Evolutionary conservation across 805 yeast species (phyloP).

Genomic region (Schwanniomyces yamadae): DNA sequence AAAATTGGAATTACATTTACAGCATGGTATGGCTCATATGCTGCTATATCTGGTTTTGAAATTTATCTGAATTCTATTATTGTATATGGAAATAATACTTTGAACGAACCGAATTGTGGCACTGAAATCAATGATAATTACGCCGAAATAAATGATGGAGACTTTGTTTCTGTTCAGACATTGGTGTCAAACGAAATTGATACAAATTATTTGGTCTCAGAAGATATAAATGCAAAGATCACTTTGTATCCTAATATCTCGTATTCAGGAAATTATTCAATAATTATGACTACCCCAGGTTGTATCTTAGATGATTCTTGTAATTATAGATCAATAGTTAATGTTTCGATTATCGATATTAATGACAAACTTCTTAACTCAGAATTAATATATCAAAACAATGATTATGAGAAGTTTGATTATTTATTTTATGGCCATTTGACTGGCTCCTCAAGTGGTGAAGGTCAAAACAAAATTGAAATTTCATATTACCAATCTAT

Average conservation of each 20-base stretch:
- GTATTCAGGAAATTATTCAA: slow-evolving; percentile 70
- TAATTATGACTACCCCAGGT: slow-evolving; percentile 83
- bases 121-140: slow-evolving; percentile 21
- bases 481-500: slow-evolving; percentile 24
- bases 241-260: slow-evolving; percentile 67
- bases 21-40: slow-evolving; percentile 66
- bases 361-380: slow-evolving; percentile 45
- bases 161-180: slow-evolving; percentile 25
- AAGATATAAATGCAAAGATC: slow-evolving; percentile 34
- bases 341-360: slow-evolving; percentile 62
- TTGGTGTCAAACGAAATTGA: slow-evolving; percentile 29
- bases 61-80: slow-evolving; percentile 59
- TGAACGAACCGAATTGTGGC: slow-evolving; percentile 68
- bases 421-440: slow-evolving; percentile 69
- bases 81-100: slow-evolving; percentile 71
- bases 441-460: slow-evolving; percentile 34
- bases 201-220: slow-evolving; percentile 34
- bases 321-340: slow-evolving; percentile 67
- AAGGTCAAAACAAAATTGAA: slow-evolving; percentile 30
- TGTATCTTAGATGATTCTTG: slow-evolving; percentile 72
- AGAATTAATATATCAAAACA: slow-evolving; percentile 70
- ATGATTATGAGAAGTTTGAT: slow-evolving; percentile 78
- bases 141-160: slow-evolving; percentile 26
- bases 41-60: slow-evolving; percentile 72
- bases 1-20: slow-evolving; percentile 63